Base-by-base conservation (phyloP, 2,329 filamentous ascomycete genomes). In the Aspergillus sojae region DNA sequence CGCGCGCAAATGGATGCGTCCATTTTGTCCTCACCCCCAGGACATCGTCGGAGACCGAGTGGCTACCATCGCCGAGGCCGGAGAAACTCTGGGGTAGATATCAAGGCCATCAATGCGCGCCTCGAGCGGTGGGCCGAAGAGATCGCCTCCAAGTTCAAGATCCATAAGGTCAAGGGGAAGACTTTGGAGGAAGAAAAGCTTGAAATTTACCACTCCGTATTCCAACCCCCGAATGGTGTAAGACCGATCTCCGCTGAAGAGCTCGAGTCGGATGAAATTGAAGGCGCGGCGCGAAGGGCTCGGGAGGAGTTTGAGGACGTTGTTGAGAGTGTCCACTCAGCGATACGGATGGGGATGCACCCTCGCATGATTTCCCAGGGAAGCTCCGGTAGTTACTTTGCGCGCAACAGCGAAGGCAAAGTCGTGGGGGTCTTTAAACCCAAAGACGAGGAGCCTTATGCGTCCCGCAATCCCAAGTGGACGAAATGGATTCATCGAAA, bases 401-500 rank as follows among this genome's bases (percentile, higher is more conserved):
- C 95, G 30, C 87, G 94, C 63, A 96, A 97, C 72, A 87, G 87
- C 1, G 90, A 94, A 62, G 95, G 95, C 58, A 97, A 96, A 81
- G 92, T 97, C 19, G 93, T 99, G 4, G 95, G 94, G 41, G 95
- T 99, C 5, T 99, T 99, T 82, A 99, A 99, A 78, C 95, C 95
- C 48, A 99, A 99, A 80, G 95, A 99, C 71, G 95, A 99, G 80
- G 96, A 99, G 78, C 95, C 95, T 0, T 99, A 97, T 75, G 95
- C 95, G 1, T 95, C 92, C 36, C 91, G 93, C 70, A 99, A 99
- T 75, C 95, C 95, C 6, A 99, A 99, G 78, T 98, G 94, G 94
- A 98, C 96, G 71, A 99, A 99, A 80, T 99, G 95, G 95, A 94
- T 99, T 81, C 95, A 99, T 78, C 86, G 95, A 67, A 99, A 99